These are phyloP conservation scores for Lactifluus subvellereus DNA, from an alignment of 768 basidiomycete species.

Conservation along the genomic window DNA sequence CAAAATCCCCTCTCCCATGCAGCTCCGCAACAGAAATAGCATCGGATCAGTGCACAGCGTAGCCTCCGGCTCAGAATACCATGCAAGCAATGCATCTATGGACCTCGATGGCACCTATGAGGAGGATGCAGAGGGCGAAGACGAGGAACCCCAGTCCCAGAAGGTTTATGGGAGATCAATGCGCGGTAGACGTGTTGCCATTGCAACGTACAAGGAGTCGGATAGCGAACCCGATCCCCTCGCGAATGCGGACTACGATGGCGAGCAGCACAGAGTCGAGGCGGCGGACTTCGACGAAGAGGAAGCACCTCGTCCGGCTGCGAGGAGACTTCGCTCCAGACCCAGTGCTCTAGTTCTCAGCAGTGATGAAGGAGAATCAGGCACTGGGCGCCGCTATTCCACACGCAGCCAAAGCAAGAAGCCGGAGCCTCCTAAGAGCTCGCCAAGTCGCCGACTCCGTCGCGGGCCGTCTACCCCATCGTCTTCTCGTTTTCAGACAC, in stretches of 20 bases:
- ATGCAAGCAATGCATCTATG: conserved; percentile 31
- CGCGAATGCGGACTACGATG: conserved; percentile 6
- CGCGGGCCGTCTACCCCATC: conserved; percentile 33
- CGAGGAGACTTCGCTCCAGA: conserved; percentile 11
- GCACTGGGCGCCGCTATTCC: conserved; percentile 31
- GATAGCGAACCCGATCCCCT: conserved; percentile 24
- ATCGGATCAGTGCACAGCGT: conserved; percentile 23
- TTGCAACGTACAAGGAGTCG: conserved; percentile 31
- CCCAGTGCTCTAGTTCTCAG: conserved; percentile 36
- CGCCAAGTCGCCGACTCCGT: conserved; percentile 28
- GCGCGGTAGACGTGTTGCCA: conserved; percentile 28
- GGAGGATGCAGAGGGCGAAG: conserved; percentile 26
- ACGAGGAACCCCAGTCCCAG: conserved; percentile 18
- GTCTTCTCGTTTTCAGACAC: conserved; percentile 10
- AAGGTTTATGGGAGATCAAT: conserved; percentile 23
- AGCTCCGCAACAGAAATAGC: conserved; percentile 22
- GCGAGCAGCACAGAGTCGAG: conserved; percentile 7
- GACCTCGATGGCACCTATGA: conserved; percentile 29
- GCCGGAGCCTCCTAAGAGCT: conserved; percentile 24
- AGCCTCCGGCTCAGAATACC: conserved; percentile 34
- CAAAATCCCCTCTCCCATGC: conserved; percentile 23
- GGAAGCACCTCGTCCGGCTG: conserved; percentile 26
- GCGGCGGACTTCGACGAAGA: conserved; percentile 28
- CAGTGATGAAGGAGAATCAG: conserved; percentile 39
- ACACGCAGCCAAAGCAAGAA: conserved; percentile 40